Evolutionary conservation across 805 yeast species (phyloP).

Genomic region (Starmerella davenportii): DNA sequence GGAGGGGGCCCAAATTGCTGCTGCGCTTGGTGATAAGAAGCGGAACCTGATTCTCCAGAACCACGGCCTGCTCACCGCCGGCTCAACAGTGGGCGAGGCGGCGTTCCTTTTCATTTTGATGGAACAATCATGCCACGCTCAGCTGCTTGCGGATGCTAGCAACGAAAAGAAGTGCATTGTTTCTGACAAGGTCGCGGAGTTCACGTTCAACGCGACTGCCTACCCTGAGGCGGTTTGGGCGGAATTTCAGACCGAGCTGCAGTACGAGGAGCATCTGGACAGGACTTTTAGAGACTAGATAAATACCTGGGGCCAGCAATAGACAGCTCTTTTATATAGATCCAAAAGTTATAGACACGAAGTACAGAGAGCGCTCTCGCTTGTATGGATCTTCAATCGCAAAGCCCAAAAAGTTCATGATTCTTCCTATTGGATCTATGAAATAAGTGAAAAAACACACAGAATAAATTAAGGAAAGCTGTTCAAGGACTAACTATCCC

Average conservation of each 20-base stretch:
- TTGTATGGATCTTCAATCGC: no score
- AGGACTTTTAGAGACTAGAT: slow-evolving; percentile 7
- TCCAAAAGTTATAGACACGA: neutral
- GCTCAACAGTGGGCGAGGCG: slow-evolving; percentile 56
- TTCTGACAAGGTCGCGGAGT: slow-evolving; percentile 47
- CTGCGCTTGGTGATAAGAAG: slow-evolving; percentile 32
- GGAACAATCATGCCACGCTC: slow-evolving; percentile 52
- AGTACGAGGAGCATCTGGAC: slow-evolving; percentile 10
- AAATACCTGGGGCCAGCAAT: slow-evolving; percentile 16
- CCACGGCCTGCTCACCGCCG: slow-evolving; percentile 59
- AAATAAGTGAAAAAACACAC: no score
- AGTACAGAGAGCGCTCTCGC: neutral
- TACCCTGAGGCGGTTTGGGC: slow-evolving; percentile 54
- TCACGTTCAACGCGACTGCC: slow-evolving; percentile 39
- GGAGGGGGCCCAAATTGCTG: slow-evolving; percentile 47
- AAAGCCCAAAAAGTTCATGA: no score
- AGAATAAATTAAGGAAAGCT: neutral
- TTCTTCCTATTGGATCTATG: no score
- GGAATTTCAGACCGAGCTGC: slow-evolving; percentile 30
- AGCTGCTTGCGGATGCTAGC: slow-evolving; percentile 43
- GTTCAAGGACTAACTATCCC: neutral
- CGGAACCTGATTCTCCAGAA: slow-evolving; percentile 46
- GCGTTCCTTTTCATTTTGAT: slow-evolving; percentile 44
- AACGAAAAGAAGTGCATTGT: slow-evolving; percentile 30
- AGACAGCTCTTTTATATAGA: neutral